These are phyloP conservation scores for Letharia lupina DNA, from an alignment of 495 filamentous ascomycete species.

Conservation along the genomic window DNA sequence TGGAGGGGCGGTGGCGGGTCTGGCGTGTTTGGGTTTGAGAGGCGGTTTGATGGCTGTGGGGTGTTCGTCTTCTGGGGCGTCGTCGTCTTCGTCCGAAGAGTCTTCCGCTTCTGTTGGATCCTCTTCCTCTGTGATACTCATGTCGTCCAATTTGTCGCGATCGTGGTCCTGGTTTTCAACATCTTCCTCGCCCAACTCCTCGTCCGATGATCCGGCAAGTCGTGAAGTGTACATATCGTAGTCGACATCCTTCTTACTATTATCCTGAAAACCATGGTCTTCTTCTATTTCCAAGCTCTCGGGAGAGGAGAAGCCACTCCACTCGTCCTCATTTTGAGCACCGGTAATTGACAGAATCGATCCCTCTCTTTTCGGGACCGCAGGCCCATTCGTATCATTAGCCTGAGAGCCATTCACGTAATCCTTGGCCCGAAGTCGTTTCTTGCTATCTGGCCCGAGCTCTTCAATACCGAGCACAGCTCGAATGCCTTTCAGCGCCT, in stretches of 20 bases:
- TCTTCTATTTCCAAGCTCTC: background rate
- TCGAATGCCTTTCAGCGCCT: constrained; percentile 55
- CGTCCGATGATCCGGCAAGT: constrained; percentile 44
- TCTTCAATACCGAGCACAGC: constrained; percentile 21
- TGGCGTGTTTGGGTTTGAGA: constrained; percentile 22
- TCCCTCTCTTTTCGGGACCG: background rate
- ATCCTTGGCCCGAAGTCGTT: constrained; percentile 22
- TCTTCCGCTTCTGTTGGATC: background rate
- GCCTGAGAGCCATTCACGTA: background rate
- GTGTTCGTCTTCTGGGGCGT: background rate
- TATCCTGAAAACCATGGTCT: background rate
- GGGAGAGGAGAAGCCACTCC: background rate
- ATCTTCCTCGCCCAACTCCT: constrained; percentile 39
- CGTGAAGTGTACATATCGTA: constrained; percentile 45
- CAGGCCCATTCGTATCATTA: background rate
- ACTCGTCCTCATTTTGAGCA: background rate
- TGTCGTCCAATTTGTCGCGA: constrained; percentile 13
- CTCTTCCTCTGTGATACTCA: constrained; percentile 20
- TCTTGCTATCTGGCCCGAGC: constrained; percentile 24
- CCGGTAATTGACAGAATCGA: background rate
- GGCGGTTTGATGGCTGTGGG: background rate
- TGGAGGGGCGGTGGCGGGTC: constrained; percentile 15
- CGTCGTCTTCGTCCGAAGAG: background rate
- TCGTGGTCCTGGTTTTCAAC: constrained; percentile 31
- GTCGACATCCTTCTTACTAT: constrained; percentile 36